Conservation (phyloP, 306 rosid species). For the Cucumis sativus region Cucumber_9930_V3 NC_026657.2:30050001-30050500, state of each 20-base stretch:
- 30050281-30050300: slow-evolving; percentile 96
- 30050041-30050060: slow-evolving; percentile 99
- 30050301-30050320: slow-evolving; percentile 79
- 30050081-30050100: slow-evolving; percentile 80
- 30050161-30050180: slow-evolving; percentile 78
- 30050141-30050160: slow-evolving; percentile 70
- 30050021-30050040: slow-evolving; percentile 92
- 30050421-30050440: slow-evolving; percentile 96
- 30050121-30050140: slow-evolving; percentile 89
- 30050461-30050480: slow-evolving; percentile 94
- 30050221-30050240: slow-evolving; percentile 81
- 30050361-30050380: background rate
- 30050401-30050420: slow-evolving; percentile 95
- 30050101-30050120: slow-evolving; percentile 56
- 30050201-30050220: slow-evolving; percentile 61
- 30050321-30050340: background rate
- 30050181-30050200: slow-evolving; percentile 62
- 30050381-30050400: slow-evolving; percentile 73
- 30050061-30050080: slow-evolving; percentile 93
- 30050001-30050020: slow-evolving; percentile 86
- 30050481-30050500: slow-evolving; percentile 91
- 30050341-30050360: background rate
- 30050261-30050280: slow-evolving; percentile 87
- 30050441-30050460: slow-evolving; percentile 84
- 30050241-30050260: slow-evolving; percentile 73